These are phyloP conservation scores for Arthrobotrys entomopaga DNA, from an alignment of 2,329 filamentous ascomycete genomes.

Conservation along the genomic window DNA sequence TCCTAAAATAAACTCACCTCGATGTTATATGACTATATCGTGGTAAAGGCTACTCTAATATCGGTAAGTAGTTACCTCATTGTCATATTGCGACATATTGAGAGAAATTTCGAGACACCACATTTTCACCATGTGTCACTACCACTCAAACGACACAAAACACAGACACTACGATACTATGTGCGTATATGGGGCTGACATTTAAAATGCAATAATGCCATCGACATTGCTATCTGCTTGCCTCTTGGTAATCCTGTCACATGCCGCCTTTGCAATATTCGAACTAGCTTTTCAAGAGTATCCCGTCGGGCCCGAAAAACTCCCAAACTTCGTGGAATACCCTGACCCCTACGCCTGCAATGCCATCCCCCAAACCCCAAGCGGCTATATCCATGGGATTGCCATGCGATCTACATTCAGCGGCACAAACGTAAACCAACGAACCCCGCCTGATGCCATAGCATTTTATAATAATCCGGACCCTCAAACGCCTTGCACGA, in stretches of 20 bases:
- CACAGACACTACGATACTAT: background rate
- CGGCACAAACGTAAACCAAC: background rate
- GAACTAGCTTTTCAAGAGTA: slow-evolving; percentile 22
- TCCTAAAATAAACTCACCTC: too few species aligned
- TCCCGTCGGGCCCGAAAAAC: background rate
- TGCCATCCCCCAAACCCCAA: slow-evolving; percentile 1
- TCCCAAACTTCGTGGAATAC: slow-evolving; percentile 5
- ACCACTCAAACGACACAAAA: background rate
- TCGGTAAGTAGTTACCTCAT: too few species aligned
- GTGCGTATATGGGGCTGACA: background rate
- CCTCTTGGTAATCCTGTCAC: slow-evolving; percentile 14
- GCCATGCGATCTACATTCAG: background rate
- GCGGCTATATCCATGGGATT: slow-evolving; percentile 5
- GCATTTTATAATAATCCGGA: background rate
- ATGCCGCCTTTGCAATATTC: background rate
- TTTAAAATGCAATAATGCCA: too few species aligned
- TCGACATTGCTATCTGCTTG: background rate
- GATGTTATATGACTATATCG: too few species aligned
- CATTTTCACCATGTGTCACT: background rate
- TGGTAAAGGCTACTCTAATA: too few species aligned
- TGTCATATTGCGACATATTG: too few species aligned
- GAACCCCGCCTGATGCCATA: background rate
- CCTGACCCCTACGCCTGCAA: slow-evolving; percentile 16
- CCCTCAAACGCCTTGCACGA: background rate
- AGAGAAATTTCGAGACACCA: background rate